phyloP scores from a whole-genome alignment of 768 basidiomycete genomes.

The Cyclocybe aegerita region DNA sequence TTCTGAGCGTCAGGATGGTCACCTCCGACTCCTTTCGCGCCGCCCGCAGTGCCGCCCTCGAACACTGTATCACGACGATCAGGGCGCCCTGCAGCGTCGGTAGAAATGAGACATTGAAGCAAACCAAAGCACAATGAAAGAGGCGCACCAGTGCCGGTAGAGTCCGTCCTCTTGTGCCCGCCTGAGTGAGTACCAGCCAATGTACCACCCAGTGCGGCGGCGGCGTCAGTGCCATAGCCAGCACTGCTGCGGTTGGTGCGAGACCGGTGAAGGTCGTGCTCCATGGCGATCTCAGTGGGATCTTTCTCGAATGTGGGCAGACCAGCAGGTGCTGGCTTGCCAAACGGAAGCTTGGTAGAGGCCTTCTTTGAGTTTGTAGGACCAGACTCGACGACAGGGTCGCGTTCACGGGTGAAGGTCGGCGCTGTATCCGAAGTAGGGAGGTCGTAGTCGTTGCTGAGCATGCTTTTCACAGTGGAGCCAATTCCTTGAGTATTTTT shows the following conservation, averaged over 20 bases:
- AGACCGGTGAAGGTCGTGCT: slow-evolving; percentile 5
- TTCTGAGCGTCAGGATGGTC: too few species aligned
- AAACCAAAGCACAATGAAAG: not conserved
- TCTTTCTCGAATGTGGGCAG: slow-evolving; percentile 18
- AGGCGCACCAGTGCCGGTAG: not conserved
- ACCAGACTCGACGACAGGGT: not conserved
- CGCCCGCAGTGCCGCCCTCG: too few species aligned
- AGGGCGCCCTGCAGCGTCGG: too few species aligned
- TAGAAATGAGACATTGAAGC: not conserved
- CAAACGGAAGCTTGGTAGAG: slow-evolving; percentile 18
- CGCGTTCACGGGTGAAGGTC: not conserved
- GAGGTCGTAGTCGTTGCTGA: not conserved
- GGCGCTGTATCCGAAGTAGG: not conserved
- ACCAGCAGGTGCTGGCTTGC: too few species aligned
- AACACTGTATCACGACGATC: too few species aligned
- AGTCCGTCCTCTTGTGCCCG: not conserved
- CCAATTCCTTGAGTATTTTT: slow-evolving; percentile 2
- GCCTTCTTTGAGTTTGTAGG: not conserved
- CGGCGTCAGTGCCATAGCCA: slow-evolving; percentile 20
- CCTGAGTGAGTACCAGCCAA: slow-evolving; percentile 13
- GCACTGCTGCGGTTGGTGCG: slow-evolving; percentile 5
- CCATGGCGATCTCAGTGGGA: slow-evolving; percentile 3
- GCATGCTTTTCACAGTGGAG: slow-evolving; percentile 7
- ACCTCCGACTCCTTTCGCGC: too few species aligned
- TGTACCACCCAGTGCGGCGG: slow-evolving; percentile 17